Base-by-base conservation (phyloP, 352 stramenopile genomes). In the Globisporangium acanthophoron region DNA sequence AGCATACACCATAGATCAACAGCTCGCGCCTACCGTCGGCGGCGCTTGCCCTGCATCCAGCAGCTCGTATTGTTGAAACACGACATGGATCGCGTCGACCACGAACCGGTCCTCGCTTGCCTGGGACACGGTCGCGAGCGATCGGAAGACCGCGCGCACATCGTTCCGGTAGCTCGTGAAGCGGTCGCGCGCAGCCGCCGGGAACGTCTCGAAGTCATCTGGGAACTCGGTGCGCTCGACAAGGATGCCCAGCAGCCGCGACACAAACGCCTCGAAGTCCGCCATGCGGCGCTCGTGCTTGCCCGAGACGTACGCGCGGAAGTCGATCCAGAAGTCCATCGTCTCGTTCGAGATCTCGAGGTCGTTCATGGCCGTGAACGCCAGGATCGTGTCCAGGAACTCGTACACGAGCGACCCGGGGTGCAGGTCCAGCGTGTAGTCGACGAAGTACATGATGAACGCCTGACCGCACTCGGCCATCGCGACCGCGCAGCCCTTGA, bases 301-400 rank as follows among this genome's bases (percentile, higher is more conserved):
- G 41, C 83, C 83, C 9, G 77, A 89, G 35, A 92, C 65, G 55
- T 92, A 92, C 9, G 62, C 50, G 29, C 81, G 73, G 39, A 92
- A 91, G 40, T 87, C 73, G 61, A 92, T 87, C 83, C 83, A 92
- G 33, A 92, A 92, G 11, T 83, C 73, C 79, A 90, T 92, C 20
- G 78, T 92, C 58, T 85, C 79, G 49, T 90, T 90, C 6, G 83
- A 90, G 18, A 83, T 73, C 8, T 85, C 61, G 31, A 92, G 62
- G 54, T 90, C 73, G 50, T 78, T 74, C 29, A 87, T 39, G 8
- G 76, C 70, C 13, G 83, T 92, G 58, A 91, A 90, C 44, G 70
- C 80, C 16, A 92, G 48, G 21, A 92, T 69, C 16, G 72, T 78
- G 8, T 88, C 75, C 27, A 92, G 56, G 52, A 92, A 91, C 65